Evolutionary conservation across 2,329 filamentous ascomycete genomes (phyloP).

Genomic region (Teratosphaeria gauchensis): DNA sequence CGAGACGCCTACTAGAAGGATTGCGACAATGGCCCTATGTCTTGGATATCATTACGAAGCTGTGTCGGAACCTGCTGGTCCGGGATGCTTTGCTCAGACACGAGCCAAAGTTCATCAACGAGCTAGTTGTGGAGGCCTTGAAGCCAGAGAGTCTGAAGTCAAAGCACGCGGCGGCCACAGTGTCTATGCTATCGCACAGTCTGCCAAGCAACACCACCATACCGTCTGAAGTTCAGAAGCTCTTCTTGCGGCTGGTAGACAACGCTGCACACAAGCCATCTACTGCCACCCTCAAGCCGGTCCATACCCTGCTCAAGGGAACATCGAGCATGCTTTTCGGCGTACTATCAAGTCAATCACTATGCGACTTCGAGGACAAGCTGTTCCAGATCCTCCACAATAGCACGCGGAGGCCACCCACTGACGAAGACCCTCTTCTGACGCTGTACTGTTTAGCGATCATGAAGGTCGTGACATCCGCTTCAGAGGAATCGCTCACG

Average conservation of each 20-base stretch:
- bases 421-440: slow-evolving; percentile 20
- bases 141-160: slow-evolving; percentile 8
- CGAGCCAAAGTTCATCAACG: slow-evolving; percentile 23
- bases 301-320: slow-evolving; percentile 25
- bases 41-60: slow-evolving; percentile 38
- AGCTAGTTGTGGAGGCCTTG: slow-evolving; percentile 18
- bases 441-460: slow-evolving; percentile 29
- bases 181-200: slow-evolving; percentile 21
- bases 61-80: slow-evolving; percentile 27
- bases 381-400: slow-evolving; percentile 24
- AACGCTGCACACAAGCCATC: slow-evolving; percentile 19
- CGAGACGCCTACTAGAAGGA: slow-evolving; percentile 38
- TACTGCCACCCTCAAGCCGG: slow-evolving; percentile 18
- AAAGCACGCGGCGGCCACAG: slow-evolving; percentile 15
- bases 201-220: slow-evolving; percentile 20
- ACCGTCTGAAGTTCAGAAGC: slow-evolving; percentile 23
- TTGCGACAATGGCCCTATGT: slow-evolving; percentile 43
- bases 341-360: slow-evolving; percentile 16
- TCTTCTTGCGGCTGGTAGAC: slow-evolving; percentile 24
- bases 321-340: slow-evolving; percentile 21
- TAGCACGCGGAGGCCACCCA: slow-evolving; percentile 5
- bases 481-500: slow-evolving; percentile 12
- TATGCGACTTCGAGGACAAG: slow-evolving; percentile 22
- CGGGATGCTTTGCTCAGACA: slow-evolving; percentile 23
- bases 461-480: slow-evolving; percentile 22